phyloP scores from a whole-genome alignment of 192 early-diverging fungal species.

The Coemansia asiatica region DNA sequence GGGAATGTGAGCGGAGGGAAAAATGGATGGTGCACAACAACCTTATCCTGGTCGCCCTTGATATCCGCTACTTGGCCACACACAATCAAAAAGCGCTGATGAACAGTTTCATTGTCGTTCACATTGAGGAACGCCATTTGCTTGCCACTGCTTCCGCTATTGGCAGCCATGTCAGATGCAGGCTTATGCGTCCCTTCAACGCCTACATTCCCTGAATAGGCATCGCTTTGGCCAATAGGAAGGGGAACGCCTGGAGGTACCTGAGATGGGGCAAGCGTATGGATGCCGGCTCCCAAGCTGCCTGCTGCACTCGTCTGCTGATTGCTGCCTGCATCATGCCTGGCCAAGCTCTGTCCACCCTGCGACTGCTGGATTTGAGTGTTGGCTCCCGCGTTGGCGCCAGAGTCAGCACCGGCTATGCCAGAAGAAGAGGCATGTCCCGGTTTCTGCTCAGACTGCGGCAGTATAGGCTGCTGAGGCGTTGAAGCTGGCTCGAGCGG shows the following conservation, averaged over 20 bases:
- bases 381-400: neutral
- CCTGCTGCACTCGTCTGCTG: constrained; percentile 4
- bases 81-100: constrained; percentile 55
- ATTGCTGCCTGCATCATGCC: neutral
- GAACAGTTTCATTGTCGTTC: constrained; percentile 39
- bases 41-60: constrained; percentile 25
- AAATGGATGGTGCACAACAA: constrained; percentile 46
- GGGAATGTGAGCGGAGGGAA: constrained; percentile 60
- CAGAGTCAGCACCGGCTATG: constrained; percentile 5
- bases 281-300: neutral
- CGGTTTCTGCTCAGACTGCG: neutral
- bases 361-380: neutral
- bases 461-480: neutral
- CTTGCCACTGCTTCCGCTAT: constrained; percentile 2
- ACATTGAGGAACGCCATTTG: constrained; percentile 44
- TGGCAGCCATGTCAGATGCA: neutral
- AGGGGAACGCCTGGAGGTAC: constrained; percentile 34
- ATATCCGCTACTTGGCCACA: constrained; percentile 40
- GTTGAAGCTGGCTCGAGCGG: neutral
- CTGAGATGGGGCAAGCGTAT: constrained; percentile 6
- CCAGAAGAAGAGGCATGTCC: neutral
- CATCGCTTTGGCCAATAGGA: constrained; percentile 42
- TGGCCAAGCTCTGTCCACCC: neutral
- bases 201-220: constrained; percentile 17
- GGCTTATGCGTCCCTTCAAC: constrained; percentile 12